phyloP scores from a whole-genome alignment of 495 filamentous ascomycete species.

The Xylaria curta region DNA sequence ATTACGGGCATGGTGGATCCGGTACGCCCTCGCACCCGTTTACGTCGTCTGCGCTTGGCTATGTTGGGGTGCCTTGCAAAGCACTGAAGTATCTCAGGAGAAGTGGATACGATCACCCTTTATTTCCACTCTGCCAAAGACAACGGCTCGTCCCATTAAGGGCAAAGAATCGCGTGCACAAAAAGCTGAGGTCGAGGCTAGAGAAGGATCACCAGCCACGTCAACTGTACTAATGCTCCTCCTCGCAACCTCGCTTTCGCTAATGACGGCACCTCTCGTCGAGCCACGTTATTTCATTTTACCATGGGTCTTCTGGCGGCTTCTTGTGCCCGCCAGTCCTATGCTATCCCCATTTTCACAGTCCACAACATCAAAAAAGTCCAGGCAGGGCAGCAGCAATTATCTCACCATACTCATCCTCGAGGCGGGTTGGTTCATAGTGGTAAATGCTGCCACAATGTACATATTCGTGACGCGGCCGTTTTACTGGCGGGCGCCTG shows the following conservation, averaged over 20 bases:
- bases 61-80: constrained; percentile 58
- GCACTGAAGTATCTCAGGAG: constrained; percentile 13
- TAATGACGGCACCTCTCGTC: constrained; percentile 88
- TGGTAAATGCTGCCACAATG: constrained; percentile 74
- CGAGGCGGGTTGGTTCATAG: constrained; percentile 81
- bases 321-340: constrained; percentile 66
- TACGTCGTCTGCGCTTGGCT: constrained; percentile 65
- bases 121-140: not conserved
- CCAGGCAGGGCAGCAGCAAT: not conserved
- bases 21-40: constrained; percentile 68
- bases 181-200: not conserved
- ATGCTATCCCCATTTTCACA: constrained; percentile 34
- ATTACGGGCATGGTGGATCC: constrained; percentile 62
- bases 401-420: constrained; percentile 44
- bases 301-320: constrained; percentile 92
- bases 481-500: constrained; percentile 71
- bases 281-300: constrained; percentile 95
- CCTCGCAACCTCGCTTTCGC: constrained; percentile 71
- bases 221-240: constrained; percentile 68
- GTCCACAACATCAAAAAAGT: not conserved
- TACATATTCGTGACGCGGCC: constrained; percentile 81
- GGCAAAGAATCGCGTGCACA: not conserved
- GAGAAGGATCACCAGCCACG: constrained; percentile 33
- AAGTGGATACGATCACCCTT: constrained; percentile 25
- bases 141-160: not conserved